Evolutionary conservation across 202 grass and related monocot species (phyloP), one percentile per base, ranked within the genome.

Genomic region (Dendrocalamus latiflorus): DNA sequence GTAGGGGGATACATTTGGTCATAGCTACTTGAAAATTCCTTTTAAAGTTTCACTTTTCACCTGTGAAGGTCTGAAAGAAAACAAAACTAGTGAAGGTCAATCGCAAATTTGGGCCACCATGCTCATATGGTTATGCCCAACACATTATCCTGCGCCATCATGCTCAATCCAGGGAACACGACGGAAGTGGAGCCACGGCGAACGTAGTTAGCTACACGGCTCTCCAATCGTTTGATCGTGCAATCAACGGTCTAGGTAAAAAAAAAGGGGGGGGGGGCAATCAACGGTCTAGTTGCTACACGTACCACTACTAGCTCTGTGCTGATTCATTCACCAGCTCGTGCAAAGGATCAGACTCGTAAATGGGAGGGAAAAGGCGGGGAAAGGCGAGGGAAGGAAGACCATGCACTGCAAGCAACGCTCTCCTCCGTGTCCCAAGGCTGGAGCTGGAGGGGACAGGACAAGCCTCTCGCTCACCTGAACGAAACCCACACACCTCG

Each of bases 401-500:
- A 21, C 6, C 56, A 79, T 7, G 68, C 33, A 34, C 33, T 34
- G 33, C 67, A 44, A 76, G 36, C 6, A 41, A 56, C 9, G 65
- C 6, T 5, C 6, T 49, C 18, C 76, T 49, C 12, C 75, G 13
- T 65, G 60, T 50, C 70, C 59, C 47, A 22, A 58, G 18, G 45
- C 18, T 0, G 25, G 50, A 17, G 12, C 2, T 8, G 4, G 75
- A 68, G 45, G 38, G 45, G 85, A 82, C 69, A 80, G 15, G 81
- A 53, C 76, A 14, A 42, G 6, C 16, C 33, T 21, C 68, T 42
- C 41, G 16, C 70, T 72, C 66, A 68, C 68, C 88, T 64, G 83
- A 83, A 83, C 79, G 78, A 86, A 83, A 86, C 68, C 74, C 83
- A 79, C 88, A 74, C 84, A 74, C 74, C 83, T 86, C 74, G 83